Evolutionary conservation across 176 grass and related monocot genomes (phyloP), one percentile per base, ranked within the genome.

Genomic region (Miscanthus lutarioriparius): DNA sequence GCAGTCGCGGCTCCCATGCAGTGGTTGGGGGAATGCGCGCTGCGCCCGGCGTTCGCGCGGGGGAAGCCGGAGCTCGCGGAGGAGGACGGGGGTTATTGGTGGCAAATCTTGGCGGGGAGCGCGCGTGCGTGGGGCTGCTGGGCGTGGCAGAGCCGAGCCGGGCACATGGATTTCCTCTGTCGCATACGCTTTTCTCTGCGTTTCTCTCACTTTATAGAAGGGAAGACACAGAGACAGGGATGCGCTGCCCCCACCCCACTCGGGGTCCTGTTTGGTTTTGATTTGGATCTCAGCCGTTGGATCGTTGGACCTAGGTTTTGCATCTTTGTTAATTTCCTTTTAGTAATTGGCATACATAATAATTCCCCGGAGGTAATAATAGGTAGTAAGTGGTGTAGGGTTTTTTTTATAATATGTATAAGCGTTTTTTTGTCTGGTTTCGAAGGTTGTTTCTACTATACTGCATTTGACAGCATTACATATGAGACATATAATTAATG

Each of bases 31-130:
- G 76, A 20, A 23, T 49, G 36, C 36, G 36, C 14, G 39, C 49
- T n/a, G 48, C 7, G 79, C 8, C 79, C 66, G 79, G 79, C 45
- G 79, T 69, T 81, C 79, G 30, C 79, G 79, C 64, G 64, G 20
- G 66, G 20, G 32, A 11, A 17, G 64, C 13, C 26, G 27, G 64
- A 27, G 25, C 25, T 64, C 62, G 63, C 14, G 40, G 74, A 6
- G 59, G 61, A n/a, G n/a, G 84, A 19, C 28, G 45, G 51, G 12
- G 80, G 72, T 39, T 80, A 69, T 48, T 48, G 81, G 87, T 41
- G 86, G 83, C 83, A 71, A 86, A 82, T 90, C 88, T 86, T 86
- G 88, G 88, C 73, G 83, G 79, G 88, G 79, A 45, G 88, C 65
- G 83, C 72, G 83, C 45, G 76, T 43, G 35, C 48, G 38, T 8